Evolutionary conservation across 495 filamentous ascomycete species (phyloP).

Genomic region (Thermothielavioides terrestris): DNA sequence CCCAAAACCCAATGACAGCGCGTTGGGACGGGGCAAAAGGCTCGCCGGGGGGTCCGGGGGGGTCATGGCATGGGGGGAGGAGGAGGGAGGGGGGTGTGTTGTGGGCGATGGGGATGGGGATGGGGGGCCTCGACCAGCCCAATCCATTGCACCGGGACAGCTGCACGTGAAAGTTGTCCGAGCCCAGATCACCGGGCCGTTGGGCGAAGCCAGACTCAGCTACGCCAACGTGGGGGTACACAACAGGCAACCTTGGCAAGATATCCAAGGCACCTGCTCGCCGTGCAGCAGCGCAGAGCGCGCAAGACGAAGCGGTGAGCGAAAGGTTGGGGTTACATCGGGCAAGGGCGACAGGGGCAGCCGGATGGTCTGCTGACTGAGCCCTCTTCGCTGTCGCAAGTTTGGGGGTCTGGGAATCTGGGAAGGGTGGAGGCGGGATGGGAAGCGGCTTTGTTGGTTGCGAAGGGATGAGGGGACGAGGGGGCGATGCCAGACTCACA

Average conservation of each 20-base stretch:
- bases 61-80: no score
- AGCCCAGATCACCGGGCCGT: slow-evolving; percentile 3
- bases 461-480: neutral
- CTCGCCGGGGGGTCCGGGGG: no score
- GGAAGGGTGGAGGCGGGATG: neutral
- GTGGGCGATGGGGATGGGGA: neutral
- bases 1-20: no score
- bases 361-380: neutral
- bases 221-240: slow-evolving; percentile 3
- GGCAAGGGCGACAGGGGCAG: slow-evolving; percentile 5
- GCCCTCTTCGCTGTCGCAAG: neutral
- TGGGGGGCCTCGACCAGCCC: neutral
- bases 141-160: slow-evolving; percentile 11
- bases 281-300: neutral
- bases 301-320: slow-evolving; percentile 17
- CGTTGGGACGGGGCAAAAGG: no score
- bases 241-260: slow-evolving; percentile 4
- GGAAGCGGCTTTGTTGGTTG: neutral
- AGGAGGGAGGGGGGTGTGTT: neutral
- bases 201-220: slow-evolving; percentile 7
- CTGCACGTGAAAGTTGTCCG: slow-evolving; percentile 8
- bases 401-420: no score
- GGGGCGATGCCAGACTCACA: slow-evolving; percentile 35
- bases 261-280: neutral
- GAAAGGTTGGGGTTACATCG: slow-evolving; percentile 6